A percentile compares a stretch with the other conserved stretches of the same genome.
Evolutionary conservation across 2,329 filamentous ascomycete species (phyloP).

Genomic region (Botryotinia convoluta): DNA sequence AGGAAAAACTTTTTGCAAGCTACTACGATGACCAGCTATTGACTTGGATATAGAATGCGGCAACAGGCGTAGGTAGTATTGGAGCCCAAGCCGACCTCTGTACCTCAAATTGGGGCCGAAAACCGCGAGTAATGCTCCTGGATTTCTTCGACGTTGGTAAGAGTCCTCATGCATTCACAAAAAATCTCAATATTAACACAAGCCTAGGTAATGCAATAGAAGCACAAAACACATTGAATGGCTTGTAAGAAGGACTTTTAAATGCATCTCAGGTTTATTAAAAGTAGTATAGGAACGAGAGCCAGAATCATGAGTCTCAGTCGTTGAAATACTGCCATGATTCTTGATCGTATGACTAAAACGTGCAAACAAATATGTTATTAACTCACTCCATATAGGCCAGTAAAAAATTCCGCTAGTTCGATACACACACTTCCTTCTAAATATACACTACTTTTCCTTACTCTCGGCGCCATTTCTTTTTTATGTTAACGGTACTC

Average conservation of each 20-base stretch:
- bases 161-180: neutral
- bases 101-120: conserved; percentile 45
- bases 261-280: neutral
- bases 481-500: neutral
- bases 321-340: conserved; percentile 14
- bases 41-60: conserved; percentile 23
- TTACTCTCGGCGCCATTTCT: neutral
- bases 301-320: conserved; percentile 21
- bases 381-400: neutral
- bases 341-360: neutral
- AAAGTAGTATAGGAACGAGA: conserved; percentile 17
- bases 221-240: conserved; percentile 35
- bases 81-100: conserved; percentile 50
- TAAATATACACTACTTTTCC: neutral
- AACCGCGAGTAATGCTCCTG: conserved; percentile 55
- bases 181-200: neutral
- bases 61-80: conserved; percentile 50
- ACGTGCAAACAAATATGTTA: neutral
- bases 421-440: neutral
- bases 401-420: neutral
- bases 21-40: neutral
- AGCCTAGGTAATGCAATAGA: conserved; percentile 33
- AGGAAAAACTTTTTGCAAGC: neutral
- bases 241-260: conserved; percentile 19
- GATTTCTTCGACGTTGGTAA: conserved; percentile 54